Conservation (phyloP, 2,329 filamentous ascomycete species). For the Pseudogymnoascus sp. region DNA sequence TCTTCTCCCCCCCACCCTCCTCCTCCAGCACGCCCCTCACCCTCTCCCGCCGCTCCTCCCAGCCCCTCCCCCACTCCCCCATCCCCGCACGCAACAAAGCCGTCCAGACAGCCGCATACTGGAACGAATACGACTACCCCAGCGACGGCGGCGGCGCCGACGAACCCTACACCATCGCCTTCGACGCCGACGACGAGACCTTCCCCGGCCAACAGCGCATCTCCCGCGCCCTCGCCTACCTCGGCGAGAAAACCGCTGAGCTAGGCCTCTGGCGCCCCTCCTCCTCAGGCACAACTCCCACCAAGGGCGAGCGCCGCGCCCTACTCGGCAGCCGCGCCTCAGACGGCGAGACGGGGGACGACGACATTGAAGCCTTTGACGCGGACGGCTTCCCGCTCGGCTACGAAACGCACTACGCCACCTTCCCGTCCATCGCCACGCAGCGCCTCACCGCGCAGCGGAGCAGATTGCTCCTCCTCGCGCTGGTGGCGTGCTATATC, state of each 20-base stretch:
- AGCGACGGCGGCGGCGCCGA: constrained; percentile 54
- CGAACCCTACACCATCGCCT: constrained; percentile 62
- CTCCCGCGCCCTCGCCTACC: not conserved
- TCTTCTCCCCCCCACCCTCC: constrained; percentile 35
- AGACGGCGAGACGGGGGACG: constrained; percentile 26
- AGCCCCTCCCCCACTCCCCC: constrained; percentile 16
- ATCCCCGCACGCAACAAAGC: constrained; percentile 8
- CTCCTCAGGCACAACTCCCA: not conserved
- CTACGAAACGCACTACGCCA: constrained; percentile 47
- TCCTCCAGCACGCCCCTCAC: constrained; percentile 34
- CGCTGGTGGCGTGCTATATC: constrained; percentile 45
- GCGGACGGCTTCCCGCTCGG: constrained; percentile 40
- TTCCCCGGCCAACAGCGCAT: constrained; percentile 38
- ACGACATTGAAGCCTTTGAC: constrained; percentile 42
- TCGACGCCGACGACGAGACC: constrained; percentile 53
- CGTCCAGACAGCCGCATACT: constrained; percentile 42
- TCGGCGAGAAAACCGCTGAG: not conserved
- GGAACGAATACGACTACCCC: constrained; percentile 82
- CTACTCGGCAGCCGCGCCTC: not conserved
- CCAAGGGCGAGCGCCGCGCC: not conserved
- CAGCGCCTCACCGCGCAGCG: constrained; percentile 45
- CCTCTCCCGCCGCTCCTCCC: constrained; percentile 21
- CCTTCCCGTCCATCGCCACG: constrained; percentile 43
- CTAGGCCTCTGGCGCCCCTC: not conserved
- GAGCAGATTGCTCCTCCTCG: constrained; percentile 48